Evolutionary conservation across 306 rosid genomes (phyloP).

Genomic region (Astragalus glycyphyllos): DNA sequence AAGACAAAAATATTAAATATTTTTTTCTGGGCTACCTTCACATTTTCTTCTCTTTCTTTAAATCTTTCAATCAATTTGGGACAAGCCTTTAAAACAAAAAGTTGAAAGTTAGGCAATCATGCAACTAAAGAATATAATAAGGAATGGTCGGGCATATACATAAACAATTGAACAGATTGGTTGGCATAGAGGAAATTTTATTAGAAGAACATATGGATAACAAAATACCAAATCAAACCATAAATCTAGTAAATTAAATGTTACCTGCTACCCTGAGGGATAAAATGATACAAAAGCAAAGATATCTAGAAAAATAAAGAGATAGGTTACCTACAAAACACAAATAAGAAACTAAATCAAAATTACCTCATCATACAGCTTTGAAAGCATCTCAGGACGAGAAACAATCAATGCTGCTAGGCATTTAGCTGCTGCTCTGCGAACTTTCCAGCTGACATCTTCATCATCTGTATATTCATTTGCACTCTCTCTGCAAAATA

Average conservation of each 20-base stretch:
- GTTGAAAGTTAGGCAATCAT: slow-evolving; percentile 35
- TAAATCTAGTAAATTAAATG: slow-evolving; percentile 18
- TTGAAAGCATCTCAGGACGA: slow-evolving; percentile 94
- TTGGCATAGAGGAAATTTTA: slow-evolving; percentile 4
- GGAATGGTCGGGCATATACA: slow-evolving; percentile 24
- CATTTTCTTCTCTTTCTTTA: slow-evolving; percentile 98
- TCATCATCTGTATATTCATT: slow-evolving; percentile 98
- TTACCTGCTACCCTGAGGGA: slow-evolving; percentile 3
- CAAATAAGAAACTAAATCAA: slow-evolving; percentile 24
- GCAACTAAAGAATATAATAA: slow-evolving; percentile 26
- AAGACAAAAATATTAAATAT: slow-evolving; percentile 18
- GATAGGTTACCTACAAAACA: slow-evolving; percentile 4
- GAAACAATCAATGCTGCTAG: slow-evolving; percentile 94
- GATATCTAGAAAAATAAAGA: slow-evolving; percentile 20
- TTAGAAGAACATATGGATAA: slow-evolving; percentile 1
- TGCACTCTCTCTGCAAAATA: slow-evolving; percentile 88
- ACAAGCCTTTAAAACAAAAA: slow-evolving; percentile 74
- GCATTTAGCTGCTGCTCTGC: slow-evolving; percentile 99
- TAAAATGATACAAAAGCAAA: neutral
- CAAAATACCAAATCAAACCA: slow-evolving; percentile 27
- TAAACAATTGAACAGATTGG: slow-evolving; percentile 6
- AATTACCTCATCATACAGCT: slow-evolving; percentile 89
- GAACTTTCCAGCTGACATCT: slow-evolving; percentile 99
- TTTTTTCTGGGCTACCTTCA: slow-evolving; percentile 66
- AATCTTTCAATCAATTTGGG: slow-evolving; percentile 97